Evolutionary conservation across 2,329 filamentous ascomycete genomes (phyloP).

Genomic region (Talaromyces sp.): DNA sequence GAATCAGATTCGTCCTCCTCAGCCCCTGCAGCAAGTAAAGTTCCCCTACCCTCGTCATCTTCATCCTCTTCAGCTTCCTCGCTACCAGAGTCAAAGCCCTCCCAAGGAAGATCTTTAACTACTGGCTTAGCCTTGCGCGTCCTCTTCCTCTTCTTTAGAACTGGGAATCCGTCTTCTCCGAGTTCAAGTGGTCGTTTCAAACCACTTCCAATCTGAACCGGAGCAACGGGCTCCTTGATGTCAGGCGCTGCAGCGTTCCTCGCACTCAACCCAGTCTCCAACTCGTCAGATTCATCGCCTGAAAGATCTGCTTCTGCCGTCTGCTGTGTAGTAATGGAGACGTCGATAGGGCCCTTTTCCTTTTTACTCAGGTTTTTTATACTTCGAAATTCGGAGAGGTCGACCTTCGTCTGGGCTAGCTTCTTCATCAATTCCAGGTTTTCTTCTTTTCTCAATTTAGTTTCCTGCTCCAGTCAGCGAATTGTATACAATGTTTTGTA

Average conservation of each 20-base stretch:
- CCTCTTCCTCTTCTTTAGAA: constrained; percentile 77
- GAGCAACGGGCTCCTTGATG: constrained; percentile 49
- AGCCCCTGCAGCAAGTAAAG: constrained; percentile 23
- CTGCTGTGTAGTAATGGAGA: constrained; percentile 54
- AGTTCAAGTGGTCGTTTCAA: constrained; percentile 80
- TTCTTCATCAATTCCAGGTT: constrained; percentile 78
- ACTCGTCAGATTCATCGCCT: constrained; percentile 30
- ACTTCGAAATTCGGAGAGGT: constrained; percentile 75
- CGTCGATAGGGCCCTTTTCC: constrained; percentile 46
- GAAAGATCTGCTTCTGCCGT: constrained; percentile 23
- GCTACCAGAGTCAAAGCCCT: constrained; percentile 41
- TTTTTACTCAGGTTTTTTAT: constrained; percentile 55
- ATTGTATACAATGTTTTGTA: not conserved
- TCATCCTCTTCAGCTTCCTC: constrained; percentile 34
- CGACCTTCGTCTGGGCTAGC: constrained; percentile 69
- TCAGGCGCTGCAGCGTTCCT: constrained; percentile 16
- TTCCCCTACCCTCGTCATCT: constrained; percentile 24
- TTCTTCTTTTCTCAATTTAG: constrained; percentile 90
- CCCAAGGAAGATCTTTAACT: constrained; percentile 36
- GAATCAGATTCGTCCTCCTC: constrained; percentile 19
- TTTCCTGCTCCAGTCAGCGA: constrained; percentile 51
- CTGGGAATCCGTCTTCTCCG: constrained; percentile 70
- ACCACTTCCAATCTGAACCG: constrained; percentile 57
- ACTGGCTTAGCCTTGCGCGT: constrained; percentile 45
- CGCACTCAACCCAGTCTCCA: constrained; percentile 10